These are phyloP conservation scores for Arthrobotrys sinensis DNA, from an alignment of 2,329 filamentous ascomycete species.

Conservation along the genomic window DNA sequence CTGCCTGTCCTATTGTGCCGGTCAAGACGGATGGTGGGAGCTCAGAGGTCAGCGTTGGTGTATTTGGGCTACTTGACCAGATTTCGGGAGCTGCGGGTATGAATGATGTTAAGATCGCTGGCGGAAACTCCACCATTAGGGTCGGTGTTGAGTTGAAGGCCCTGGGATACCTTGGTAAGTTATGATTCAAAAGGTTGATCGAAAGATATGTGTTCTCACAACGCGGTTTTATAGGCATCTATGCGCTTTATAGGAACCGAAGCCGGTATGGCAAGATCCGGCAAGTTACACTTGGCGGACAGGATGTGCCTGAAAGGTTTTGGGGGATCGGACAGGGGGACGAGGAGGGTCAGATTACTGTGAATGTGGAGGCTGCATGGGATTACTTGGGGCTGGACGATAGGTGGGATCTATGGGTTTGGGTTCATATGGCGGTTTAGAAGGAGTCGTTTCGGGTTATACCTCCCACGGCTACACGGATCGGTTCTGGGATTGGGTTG, in stretches of 20 bases:
- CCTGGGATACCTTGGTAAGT: conserved; percentile 54
- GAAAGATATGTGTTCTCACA: background rate
- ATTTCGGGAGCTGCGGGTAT: conserved; percentile 51
- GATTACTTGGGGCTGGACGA: conserved; percentile 45
- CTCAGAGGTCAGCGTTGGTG: conserved; percentile 32
- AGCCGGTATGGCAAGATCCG: conserved; percentile 47
- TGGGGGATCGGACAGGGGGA: conserved; percentile 32
- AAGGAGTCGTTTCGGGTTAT: background rate
- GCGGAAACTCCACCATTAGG: conserved; percentile 44
- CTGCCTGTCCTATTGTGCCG: conserved; percentile 39
- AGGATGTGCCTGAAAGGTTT: conserved; percentile 55
- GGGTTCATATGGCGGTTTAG: conserved; percentile 54
- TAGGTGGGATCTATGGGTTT: conserved; percentile 45
- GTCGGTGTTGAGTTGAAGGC: conserved; percentile 56
- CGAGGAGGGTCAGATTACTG: conserved; percentile 28
- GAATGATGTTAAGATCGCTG: conserved; percentile 34
- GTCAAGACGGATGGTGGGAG: conserved; percentile 26
- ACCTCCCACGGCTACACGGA: background rate
- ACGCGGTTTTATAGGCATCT: conserved; percentile 27
- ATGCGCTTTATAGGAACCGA: conserved; percentile 35
- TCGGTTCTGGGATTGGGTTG: no score
- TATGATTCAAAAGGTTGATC: background rate
- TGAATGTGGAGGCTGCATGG: conserved; percentile 47
- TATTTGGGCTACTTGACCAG: conserved; percentile 53
- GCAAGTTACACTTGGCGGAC: conserved; percentile 53